These are phyloP conservation scores for Oryza meyeriana DNA, from an alignment of 176 grass and related monocot genomes.

Conservation along the genomic window DNA sequence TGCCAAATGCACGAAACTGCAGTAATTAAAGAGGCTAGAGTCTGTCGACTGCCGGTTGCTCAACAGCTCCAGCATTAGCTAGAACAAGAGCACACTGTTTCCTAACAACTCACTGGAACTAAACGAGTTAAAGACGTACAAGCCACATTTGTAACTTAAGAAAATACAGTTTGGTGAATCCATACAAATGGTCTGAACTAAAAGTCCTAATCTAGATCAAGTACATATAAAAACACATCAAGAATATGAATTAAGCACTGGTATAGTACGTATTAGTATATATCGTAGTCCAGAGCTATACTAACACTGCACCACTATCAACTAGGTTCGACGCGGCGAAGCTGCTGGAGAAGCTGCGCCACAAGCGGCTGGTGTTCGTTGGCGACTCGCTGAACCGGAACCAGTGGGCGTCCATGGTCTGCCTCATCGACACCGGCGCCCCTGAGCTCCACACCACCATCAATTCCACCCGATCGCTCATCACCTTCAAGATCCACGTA, in stretches of 20 bases:
- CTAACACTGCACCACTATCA: not conserved
- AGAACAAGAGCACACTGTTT: not conserved
- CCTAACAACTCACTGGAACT: not conserved
- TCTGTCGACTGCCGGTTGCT: not conserved
- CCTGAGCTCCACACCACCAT: slow-evolving; percentile 39
- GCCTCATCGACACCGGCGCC: slow-evolving; percentile 67
- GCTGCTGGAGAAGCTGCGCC: slow-evolving; percentile 52
- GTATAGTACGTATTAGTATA: no score
- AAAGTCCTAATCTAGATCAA: no score
- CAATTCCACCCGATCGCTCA: slow-evolving; percentile 40
- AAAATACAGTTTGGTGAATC: not conserved
- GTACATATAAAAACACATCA: no score
- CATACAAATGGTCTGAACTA: no score
- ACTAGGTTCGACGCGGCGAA: slow-evolving; percentile 61
- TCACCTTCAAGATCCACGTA: slow-evolving; percentile 68
- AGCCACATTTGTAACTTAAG: not conserved
- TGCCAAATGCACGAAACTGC: not conserved
- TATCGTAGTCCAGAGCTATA: no score
- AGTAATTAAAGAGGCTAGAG: no score
- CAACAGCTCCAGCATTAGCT: not conserved
- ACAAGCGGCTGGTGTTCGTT: slow-evolving; percentile 64
- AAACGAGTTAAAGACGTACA: no score
- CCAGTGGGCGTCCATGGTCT: slow-evolving; percentile 86
- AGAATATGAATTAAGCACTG: no score
- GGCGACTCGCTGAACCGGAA: slow-evolving; percentile 88